Base-by-base conservation (phyloP, 2,329 filamentous ascomycete genomes). In the Bipolaris gigantea region DNA sequence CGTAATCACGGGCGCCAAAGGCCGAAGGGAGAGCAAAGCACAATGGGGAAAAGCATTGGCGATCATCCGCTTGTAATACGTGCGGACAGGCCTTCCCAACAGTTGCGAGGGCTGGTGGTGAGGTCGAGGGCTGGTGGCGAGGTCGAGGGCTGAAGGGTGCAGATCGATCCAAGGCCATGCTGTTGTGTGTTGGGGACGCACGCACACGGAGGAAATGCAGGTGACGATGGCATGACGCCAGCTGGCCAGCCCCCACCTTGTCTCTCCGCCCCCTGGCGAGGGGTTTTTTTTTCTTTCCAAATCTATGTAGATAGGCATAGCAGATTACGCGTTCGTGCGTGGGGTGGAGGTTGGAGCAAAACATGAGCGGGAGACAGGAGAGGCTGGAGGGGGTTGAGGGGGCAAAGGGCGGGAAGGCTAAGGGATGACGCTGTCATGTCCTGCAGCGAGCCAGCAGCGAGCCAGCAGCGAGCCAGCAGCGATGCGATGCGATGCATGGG, bases 341-440 rank as follows among this genome's bases (percentile, higher is more conserved):
- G 48, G 53, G 52, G 54, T 55, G 39, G 48, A 50, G 32, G 50
- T 59, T 49, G 44, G 35, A 45, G 45, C 32, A 43, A 36, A 10
- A 18, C 15, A 46, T 27, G 40, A 44, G 30, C 19, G 39, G 42
- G 54, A 48, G 49, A 48, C 44, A 44, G 57, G 54, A 59, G 54
- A 59, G 57, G 54, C 41, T 57, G 36, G 48, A 46, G 56, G 53
- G 4, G 11, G 27, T 30, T 30, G 10, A 30, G 27, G 55, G 27
- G 50, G 48, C 53, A 61, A 63, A 57, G 56, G 57, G 59, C 59
- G 62, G 62, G 59, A 63, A 55, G 49, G 57, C 59, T 63, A 63
- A 41, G 19, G 6, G 21, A 49, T 27, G 48, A 51, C 52, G 42
- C 51, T 44, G 21, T 50, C 35, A 50, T 55, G 53, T 60, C 44